Percentiles rank a stretch among this genome's conserved stretches.
phyloP scores from a whole-genome alignment of 148 eudicot genomes.

The Rhododendron griersonianum region DNA sequence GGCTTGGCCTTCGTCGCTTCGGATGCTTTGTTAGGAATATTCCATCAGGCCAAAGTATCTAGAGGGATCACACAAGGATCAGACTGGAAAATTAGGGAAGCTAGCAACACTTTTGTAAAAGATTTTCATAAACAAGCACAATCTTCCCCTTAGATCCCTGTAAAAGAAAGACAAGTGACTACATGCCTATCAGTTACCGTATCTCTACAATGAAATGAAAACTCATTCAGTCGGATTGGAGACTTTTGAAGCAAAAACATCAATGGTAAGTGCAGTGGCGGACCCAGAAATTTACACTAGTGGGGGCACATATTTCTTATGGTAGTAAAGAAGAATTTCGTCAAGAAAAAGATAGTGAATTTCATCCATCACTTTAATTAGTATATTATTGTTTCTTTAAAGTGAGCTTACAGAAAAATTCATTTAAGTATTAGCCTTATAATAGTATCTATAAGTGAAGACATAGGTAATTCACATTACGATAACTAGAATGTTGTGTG shows the following conservation, averaged over 20 bases:
- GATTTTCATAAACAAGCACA: neutral
- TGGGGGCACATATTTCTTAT: neutral
- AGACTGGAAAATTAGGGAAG: neutral
- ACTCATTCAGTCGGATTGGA: neutral
- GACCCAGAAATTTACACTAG: neutral
- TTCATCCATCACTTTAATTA: neutral
- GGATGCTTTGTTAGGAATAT: slow-evolving; percentile 96
- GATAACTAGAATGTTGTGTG: neutral
- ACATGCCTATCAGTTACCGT: neutral
- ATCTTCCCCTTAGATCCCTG: neutral
- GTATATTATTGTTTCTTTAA: neutral
- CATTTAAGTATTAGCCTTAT: neutral
- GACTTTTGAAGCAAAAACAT: neutral
- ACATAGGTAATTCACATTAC: neutral
- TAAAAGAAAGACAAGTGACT: neutral
- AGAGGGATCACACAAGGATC: neutral
- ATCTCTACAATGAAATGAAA: neutral
- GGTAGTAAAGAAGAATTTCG: neutral
- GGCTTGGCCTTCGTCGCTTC: slow-evolving; percentile 46
- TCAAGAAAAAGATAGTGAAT: too few relatives aligned
- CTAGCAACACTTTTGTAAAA: neutral
- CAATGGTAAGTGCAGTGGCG: neutral
- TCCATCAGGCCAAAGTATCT: slow-evolving; percentile 99
- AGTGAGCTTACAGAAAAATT: neutral
- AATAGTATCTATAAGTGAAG: neutral